These are phyloP conservation scores for Suhomyces faveliae DNA, from an alignment of 805 yeast genomes.

Conservation along the genomic window DNA sequence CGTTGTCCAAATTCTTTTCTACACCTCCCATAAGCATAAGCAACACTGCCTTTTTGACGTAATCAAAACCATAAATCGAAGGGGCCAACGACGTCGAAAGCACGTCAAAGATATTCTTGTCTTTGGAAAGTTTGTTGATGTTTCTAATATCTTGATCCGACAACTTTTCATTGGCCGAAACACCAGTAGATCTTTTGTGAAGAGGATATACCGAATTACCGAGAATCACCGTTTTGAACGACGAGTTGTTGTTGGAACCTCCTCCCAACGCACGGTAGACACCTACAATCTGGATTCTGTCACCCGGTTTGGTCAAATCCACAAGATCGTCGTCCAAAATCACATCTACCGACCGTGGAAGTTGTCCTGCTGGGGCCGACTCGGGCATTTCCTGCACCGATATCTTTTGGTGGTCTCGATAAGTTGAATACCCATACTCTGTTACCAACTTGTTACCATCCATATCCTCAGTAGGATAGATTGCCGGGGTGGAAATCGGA, in stretches of 20 bases:
- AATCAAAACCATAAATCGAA: constrained; percentile 89
- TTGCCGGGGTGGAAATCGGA: constrained; percentile 77
- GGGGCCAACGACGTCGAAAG: constrained; percentile 91
- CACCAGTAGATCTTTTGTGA: constrained; percentile 85
- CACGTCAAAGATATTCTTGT: constrained; percentile 69
- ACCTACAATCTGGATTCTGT: constrained; percentile 90
- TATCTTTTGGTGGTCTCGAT: constrained; percentile 89
- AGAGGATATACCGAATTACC: constrained; percentile 89
- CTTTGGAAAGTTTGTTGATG: constrained; percentile 74
- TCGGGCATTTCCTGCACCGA: constrained; percentile 98
- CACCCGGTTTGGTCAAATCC: constrained; percentile 92
- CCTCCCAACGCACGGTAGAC: constrained; percentile 91
- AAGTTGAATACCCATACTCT: constrained; percentile 90
- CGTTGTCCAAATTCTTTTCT: constrained; percentile 90
- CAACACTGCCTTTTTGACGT: constrained; percentile 86
- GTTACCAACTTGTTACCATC: constrained; percentile 87
- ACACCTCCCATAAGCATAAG: constrained; percentile 91
- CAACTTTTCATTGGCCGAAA: constrained; percentile 64
- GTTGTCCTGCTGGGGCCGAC: constrained; percentile 95
- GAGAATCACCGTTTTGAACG: constrained; percentile 78
- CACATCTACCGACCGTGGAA: constrained; percentile 90
- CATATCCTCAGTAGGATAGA: constrained; percentile 89
- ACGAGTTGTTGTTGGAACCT: constrained; percentile 53
- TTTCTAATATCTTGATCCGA: constrained; percentile 83
- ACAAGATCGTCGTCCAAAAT: constrained; percentile 94